Conservation (phyloP, 768 basidiomycete genomes). For the Plicaturopsis crispa region DNA sequence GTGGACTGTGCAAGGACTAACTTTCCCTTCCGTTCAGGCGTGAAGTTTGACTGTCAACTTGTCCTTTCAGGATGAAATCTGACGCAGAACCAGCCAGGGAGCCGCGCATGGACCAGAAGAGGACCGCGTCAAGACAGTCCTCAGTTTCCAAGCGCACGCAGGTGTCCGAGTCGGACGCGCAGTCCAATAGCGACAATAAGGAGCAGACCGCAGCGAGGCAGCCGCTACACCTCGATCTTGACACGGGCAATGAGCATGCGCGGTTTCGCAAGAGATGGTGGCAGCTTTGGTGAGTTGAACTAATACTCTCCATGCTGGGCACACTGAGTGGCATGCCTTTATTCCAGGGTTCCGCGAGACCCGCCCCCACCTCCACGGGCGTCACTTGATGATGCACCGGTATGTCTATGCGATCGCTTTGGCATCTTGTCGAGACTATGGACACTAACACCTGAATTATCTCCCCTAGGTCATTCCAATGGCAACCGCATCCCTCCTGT, state of each 20-base stretch:
- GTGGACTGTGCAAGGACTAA: too few species aligned
- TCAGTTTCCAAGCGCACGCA: too few species aligned
- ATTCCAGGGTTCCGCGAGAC: conserved; percentile 46
- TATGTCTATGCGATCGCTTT: conserved; percentile 17
- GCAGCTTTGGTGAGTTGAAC: conserved; percentile 45
- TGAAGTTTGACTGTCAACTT: too few species aligned
- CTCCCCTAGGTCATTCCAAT: conserved; percentile 44
- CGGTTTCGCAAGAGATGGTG: conserved; percentile 42
- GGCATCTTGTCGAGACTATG: background rate
- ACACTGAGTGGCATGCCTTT: background rate
- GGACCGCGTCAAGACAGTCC: too few species aligned
- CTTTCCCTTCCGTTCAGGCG: too few species aligned
- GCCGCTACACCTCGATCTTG: too few species aligned
- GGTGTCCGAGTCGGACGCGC: too few species aligned
- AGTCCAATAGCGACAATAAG: too few species aligned
- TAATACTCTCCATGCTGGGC: background rate
- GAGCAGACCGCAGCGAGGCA: too few species aligned
- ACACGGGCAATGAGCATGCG: conserved; percentile 23
- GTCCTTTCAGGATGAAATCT: too few species aligned
- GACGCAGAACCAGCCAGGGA: too few species aligned
- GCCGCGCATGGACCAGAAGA: too few species aligned
- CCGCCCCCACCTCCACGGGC: conserved; percentile 49
- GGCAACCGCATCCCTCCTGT: conserved; percentile 47
- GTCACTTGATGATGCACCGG: conserved; percentile 48
- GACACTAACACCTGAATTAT: background rate